Percentiles rank a stretch among this genome's conserved stretches.
Evolutionary conservation across 108 stramenopile species (phyloP).

Genomic region (Skeletonema costatum): DNA sequence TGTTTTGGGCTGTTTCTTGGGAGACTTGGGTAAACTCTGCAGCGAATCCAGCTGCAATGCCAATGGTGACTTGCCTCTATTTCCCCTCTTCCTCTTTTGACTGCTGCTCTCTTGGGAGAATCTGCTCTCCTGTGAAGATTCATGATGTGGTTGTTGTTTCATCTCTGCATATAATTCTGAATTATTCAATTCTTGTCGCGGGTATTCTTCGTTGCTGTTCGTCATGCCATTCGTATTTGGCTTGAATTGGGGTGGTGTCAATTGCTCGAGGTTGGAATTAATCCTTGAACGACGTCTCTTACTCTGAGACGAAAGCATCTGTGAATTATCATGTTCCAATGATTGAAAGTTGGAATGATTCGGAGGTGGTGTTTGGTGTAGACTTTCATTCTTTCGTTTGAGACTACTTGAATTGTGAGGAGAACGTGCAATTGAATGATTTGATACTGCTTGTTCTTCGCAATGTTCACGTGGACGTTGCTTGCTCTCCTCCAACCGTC

Average conservation of each 20-base stretch:
- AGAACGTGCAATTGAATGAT: not conserved
- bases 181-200: not conserved
- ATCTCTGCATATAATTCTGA: not conserved
- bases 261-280: not conserved
- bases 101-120: not conserved
- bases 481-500: not conserved
- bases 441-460: not conserved
- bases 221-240: not conserved
- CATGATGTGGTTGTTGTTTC: not conserved
- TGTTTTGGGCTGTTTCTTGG: slow-evolving; percentile 8
- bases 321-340: not conserved
- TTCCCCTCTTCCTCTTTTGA: slow-evolving; percentile 5
- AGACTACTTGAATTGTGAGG: not conserved
- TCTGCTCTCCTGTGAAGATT: not conserved
- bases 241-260: not conserved
- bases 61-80: not conserved
- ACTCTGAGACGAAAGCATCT: not conserved
- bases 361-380: slow-evolving; percentile 9
- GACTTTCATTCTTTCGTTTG: not conserved
- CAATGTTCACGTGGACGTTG: not conserved
- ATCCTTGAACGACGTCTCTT: not conserved
- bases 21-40: slow-evolving; percentile 3
- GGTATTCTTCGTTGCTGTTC: not conserved
- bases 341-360: not conserved
- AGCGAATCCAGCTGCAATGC: not conserved